Base-by-base conservation (phyloP, 352 stramenopile species). In the Peronospora belbahrii region DNA sequence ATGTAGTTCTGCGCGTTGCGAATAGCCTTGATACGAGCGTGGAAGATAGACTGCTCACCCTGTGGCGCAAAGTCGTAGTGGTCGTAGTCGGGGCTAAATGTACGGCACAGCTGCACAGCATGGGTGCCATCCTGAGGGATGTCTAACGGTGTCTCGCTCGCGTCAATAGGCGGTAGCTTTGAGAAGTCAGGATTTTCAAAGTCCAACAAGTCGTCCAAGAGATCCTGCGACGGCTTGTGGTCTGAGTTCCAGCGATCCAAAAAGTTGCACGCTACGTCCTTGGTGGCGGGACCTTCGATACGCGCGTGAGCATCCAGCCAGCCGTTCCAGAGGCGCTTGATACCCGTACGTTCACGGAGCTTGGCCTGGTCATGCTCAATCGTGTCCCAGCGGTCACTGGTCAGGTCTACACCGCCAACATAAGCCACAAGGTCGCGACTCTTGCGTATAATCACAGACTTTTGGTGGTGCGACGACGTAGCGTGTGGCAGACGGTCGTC, bases 391-490 rank as follows among this genome's bases (percentile, higher is more conserved):
- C 74, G 70, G 23, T 83, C 71, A 10, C 62, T 58, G 6, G 62
- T 77, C 15, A 81, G 25, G 42, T 87, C 74, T 19, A 85, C 49
- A 4, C 72, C 74, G 13, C 74, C 74, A 3, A 85, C 45, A 32
- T 73, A 83, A 2, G 66, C 70, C 6, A 70, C 39, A 13, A 77
- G 63, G 15, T 63, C 35, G 14, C 54, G 33, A 24, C 65, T 53
- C 18, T 64, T 73, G 17, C 67, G 65, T 6, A 87, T 42, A 9
- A 83, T 59, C 11, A 88, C 49, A 11, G 71, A 79, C 41, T 88
- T 86, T 48, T 88, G 75, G 39, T 88, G 75, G 20, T 85, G 71
- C 25, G 76, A 78, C 17, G 69, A 78, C 25, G 71, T 82, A 6
- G 53, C 23, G 30, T 77, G 57, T 7, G 76, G 73, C 43, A 85